Evolutionary conservation across 2,329 filamentous ascomycete species (phyloP), one percentile per base, ranked within the genome.

Genomic region (Tolypocladium paradoxum): DNA sequence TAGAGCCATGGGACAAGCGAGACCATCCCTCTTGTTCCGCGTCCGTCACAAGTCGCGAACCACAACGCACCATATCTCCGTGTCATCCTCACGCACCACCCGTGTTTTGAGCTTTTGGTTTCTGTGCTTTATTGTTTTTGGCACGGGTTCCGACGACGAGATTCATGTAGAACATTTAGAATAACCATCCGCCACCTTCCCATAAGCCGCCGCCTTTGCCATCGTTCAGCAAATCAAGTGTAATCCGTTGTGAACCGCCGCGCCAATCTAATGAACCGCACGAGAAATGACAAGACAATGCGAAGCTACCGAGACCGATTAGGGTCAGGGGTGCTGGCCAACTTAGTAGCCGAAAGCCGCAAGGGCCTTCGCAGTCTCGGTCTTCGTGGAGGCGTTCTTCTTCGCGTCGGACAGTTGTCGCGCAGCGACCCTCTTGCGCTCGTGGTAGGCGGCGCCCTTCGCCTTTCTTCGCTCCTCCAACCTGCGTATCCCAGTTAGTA

Each of bases 381-480:
- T 78, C 78, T 92, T 86, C 75, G 92, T 84, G 73, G 83, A 85
- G 65, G 90, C 89, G 75, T 80, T 88, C 87, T 92, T 92, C 86
- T 95, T 87, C 68, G 92, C 91, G 73, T 96, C 88, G 66, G 85
- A 81, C 67, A 96, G 79, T 81, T 95, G 89, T 83, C 87, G 88
- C 74, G 87, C 83, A 67, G 88, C 88, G 65, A 90, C 84, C 90
- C 95, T 96, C 93, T 97, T 99, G 84, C 91, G 90, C 84, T 95
- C 91, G 85, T 97, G 97, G 88, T 96, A 99, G 74, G 93, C 93
- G 67, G 88, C 84, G 71, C 90, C 87, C 90, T 97, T 99, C 76
- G 95, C 92, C 84, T 99, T 99, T 83, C 93, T 89, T 78, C 92
- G 85, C 85, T 99, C 93, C 84, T 99, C 93, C 71, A 99, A 85